A percentile compares a stretch with the other conserved stretches of the same genome.
Conservation (phyloP, 2,329 filamentous ascomycete species). For the Paecilomyces sp. region DNA sequence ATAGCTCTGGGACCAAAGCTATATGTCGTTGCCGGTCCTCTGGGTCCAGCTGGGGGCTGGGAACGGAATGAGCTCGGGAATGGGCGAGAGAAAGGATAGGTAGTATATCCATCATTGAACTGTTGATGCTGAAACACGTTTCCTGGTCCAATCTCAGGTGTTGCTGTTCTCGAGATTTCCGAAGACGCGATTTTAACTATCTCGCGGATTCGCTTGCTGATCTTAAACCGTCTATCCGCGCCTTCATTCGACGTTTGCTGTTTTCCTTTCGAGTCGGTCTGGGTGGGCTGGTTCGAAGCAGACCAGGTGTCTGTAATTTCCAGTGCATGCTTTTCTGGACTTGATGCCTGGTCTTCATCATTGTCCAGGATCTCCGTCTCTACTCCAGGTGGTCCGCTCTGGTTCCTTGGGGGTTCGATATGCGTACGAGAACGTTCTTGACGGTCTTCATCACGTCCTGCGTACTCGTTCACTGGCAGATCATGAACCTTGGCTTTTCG, state of each 20-base stretch:
- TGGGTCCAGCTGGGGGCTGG: background rate
- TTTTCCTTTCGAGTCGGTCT: background rate
- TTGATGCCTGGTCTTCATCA: background rate
- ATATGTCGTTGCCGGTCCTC: background rate
- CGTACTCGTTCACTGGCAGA: background rate
- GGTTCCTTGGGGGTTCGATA: background rate
- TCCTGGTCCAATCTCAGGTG: background rate
- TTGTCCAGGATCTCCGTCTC: background rate
- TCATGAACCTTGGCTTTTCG: background rate
- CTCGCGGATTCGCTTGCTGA: background rate
- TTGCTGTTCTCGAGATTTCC: background rate
- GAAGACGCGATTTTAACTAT: background rate
- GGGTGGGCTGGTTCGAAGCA: background rate
- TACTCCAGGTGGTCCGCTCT: background rate
- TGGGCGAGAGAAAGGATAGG: background rate
- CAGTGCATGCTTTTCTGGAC: background rate
- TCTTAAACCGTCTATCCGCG: background rate
- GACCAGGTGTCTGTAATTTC: background rate
- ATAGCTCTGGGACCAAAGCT: background rate
- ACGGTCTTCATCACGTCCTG: background rate
- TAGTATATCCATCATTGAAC: background rate
- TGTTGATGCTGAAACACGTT: background rate
- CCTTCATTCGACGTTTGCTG: background rate
- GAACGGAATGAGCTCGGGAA: background rate
- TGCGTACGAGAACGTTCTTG: background rate